phyloP scores from a whole-genome alignment of 139 green algal species.

The Tetradesmus obliquus region DNA sequence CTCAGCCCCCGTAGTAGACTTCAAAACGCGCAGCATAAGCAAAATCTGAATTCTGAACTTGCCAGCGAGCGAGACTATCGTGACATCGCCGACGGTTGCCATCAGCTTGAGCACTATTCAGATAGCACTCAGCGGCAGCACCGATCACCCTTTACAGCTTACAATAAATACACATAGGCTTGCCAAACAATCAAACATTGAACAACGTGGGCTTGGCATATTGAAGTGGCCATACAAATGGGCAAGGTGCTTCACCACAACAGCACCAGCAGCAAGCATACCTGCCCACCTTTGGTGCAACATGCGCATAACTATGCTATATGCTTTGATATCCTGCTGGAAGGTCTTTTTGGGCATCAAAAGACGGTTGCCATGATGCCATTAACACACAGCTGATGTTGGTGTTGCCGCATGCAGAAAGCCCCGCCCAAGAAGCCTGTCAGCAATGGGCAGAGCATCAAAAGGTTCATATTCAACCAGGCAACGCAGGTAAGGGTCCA shows the following conservation, averaged over 20 bases:
- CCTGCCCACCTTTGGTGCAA: too few relatives aligned
- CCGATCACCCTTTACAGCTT: background rate
- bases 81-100: background rate
- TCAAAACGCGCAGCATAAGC: too few relatives aligned
- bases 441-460: slow-evolving; percentile 28
- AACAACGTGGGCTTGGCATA: background rate
- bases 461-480: slow-evolving; percentile 7
- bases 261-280: background rate
- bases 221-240: background rate
- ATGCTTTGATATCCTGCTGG: background rate
- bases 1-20: too few relatives aligned
- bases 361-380: background rate
- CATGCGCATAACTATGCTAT: too few relatives aligned
- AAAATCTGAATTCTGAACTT: too few relatives aligned
- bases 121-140: background rate
- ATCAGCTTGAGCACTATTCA: background rate
- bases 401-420: slow-evolving; percentile 33
- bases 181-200: too few relatives aligned
- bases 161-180: background rate
- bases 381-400: background rate
- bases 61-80: too few relatives aligned
- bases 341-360: background rate
- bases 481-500: background rate
- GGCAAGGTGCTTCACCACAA: slow-evolving; percentile 5
- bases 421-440: background rate